These are phyloP conservation scores for Anisodus tanguticus DNA, from an alignment of 257 asterid genomes.

Conservation along the genomic window DNA sequence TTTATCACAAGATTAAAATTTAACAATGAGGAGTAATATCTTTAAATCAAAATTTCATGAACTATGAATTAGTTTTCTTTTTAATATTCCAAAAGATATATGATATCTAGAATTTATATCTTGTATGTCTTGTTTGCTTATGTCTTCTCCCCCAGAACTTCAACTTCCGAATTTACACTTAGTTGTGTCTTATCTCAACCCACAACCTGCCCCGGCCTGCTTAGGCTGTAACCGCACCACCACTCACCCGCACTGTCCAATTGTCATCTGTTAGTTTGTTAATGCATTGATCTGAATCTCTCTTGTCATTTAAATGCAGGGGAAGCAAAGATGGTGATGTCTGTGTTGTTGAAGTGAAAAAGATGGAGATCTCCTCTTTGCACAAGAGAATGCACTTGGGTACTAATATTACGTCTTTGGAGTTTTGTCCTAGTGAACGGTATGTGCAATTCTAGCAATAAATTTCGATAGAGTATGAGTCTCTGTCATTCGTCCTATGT, in stretches of 20 bases:
- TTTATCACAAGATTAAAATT: neutral
- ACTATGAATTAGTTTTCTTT: neutral
- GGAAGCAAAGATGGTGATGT: conserved; percentile 98
- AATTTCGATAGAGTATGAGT: neutral
- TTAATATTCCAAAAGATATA: neutral
- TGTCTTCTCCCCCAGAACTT: neutral
- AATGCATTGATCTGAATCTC: conserved; percentile 9
- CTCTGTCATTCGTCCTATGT: neutral
- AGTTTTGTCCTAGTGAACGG: conserved; percentile 95
- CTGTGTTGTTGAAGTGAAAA: conserved; percentile 80
- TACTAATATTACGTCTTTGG: conserved; percentile 70
- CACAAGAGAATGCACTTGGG: conserved; percentile 89
- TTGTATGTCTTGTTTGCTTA: neutral
- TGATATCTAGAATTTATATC: neutral
- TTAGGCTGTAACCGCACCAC: neutral
- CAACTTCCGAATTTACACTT: neutral
- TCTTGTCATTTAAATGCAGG: conserved; percentile 43
- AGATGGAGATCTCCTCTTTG: conserved; percentile 84
- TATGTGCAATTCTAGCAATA: conserved; percentile 32
- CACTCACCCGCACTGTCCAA: neutral
- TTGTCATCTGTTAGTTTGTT: neutral
- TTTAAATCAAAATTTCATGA: neutral
- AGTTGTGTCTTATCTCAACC: neutral
- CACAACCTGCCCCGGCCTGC: neutral
- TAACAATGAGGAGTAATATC: too few relatives aligned